Evolutionary conservation across 345 rosid genomes (phyloP).

Genomic region (Eucalyptus dawsonii): DNA sequence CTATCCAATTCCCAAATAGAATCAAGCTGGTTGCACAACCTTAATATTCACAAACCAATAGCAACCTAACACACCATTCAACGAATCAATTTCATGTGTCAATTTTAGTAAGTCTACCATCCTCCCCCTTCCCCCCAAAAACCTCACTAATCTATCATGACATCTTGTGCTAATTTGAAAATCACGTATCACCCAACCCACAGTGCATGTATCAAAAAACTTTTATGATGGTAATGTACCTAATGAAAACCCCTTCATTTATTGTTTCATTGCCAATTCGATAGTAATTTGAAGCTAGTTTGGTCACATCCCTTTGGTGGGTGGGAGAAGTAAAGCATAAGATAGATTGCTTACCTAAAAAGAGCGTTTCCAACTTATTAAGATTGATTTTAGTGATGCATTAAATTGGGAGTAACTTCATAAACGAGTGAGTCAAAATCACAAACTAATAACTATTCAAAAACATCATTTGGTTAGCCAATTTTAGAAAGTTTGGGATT

Average conservation of each 20-base stretch:
- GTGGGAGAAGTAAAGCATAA: background rate
- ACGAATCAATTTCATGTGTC: background rate
- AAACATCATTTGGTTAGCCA: background rate
- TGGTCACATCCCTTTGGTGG: background rate
- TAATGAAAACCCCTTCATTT: background rate
- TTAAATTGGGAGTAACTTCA: too few relatives aligned
- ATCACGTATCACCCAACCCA: background rate
- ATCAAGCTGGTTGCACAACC: too few relatives aligned
- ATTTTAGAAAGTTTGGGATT: background rate
- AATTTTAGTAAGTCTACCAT: background rate
- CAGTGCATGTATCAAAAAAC: background rate
- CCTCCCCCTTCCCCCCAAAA: fast-evolving
- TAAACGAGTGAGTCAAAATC: background rate
- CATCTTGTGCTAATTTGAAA: background rate
- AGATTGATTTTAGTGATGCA: background rate
- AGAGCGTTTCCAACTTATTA: background rate
- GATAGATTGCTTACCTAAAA: background rate
- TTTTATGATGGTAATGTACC: background rate
- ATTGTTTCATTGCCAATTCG: background rate
- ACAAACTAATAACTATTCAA: background rate
- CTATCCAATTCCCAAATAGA: background rate
- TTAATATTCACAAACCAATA: background rate
- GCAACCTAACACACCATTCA: background rate
- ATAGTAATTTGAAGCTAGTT: background rate
- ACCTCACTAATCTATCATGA: background rate